Conservation (phyloP, 2,329 filamentous ascomycete genomes). For the Arthrobotrys pseudoclavata region DNA sequence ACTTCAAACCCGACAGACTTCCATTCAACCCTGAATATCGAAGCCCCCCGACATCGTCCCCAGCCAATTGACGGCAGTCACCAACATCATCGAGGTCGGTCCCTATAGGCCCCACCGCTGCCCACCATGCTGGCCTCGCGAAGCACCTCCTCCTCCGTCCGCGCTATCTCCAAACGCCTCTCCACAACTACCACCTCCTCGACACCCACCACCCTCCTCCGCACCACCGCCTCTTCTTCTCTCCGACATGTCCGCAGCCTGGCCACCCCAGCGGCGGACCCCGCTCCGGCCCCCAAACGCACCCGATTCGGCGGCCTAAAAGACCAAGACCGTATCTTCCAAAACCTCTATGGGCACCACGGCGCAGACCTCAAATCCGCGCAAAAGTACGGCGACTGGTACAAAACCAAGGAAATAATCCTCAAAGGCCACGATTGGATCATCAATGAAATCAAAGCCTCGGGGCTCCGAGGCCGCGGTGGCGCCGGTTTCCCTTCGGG, state of each 20-base stretch:
- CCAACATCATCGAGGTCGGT: conserved; percentile 37
- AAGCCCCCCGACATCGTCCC: conserved; percentile 14
- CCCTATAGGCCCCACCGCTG: conserved; percentile 26
- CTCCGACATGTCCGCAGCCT: conserved; percentile 77
- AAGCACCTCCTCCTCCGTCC: conserved; percentile 43
- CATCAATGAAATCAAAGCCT: conserved; percentile 96
- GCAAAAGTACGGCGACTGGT: conserved; percentile 98
- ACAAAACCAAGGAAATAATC: conserved; percentile 99
- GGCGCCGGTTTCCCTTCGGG: conserved; percentile 98
- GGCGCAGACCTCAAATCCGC: conserved; percentile 91
- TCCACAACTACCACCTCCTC: conserved; percentile 51
- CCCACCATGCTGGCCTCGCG: conserved; percentile 58
- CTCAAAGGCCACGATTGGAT: conserved; percentile 99
- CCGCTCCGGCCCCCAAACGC: conserved; percentile 70
- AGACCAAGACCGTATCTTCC: conserved; percentile 99
- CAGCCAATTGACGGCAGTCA: conserved; percentile 56
- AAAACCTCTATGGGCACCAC: conserved; percentile 96
- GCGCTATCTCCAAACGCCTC: conserved; percentile 54
- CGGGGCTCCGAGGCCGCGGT: conserved; percentile 92
- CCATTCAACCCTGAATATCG: conserved; percentile 10
- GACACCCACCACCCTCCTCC: conserved; percentile 54
- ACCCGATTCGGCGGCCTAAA: conserved; percentile 85
- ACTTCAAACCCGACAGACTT: conserved; percentile 32
- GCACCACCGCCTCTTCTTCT: conserved; percentile 67
- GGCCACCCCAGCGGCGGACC: conserved; percentile 81